Percentiles rank a stretch among this genome's conserved stretches.
These are phyloP conservation scores for Orbilia blumenaviensis DNA, from an alignment of 2,329 filamentous ascomycete species.

Conservation along the genomic window DNA sequence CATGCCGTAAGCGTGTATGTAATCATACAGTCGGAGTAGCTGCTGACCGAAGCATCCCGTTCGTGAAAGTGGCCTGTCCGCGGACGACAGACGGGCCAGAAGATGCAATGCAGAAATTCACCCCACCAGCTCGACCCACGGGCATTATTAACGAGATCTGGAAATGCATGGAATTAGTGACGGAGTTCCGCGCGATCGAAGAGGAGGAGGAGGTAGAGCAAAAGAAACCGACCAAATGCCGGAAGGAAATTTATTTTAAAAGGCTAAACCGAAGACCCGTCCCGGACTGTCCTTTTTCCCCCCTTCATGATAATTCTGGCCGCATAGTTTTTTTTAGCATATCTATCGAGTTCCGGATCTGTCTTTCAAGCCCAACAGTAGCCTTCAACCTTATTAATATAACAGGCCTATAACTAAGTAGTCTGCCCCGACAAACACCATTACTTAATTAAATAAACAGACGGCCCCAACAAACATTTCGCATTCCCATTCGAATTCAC, in stretches of 20 bases:
- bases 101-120: background rate
- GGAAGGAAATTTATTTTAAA: slow-evolving; percentile 15
- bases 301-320: background rate
- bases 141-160: slow-evolving; percentile 22
- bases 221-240: background rate
- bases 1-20: slow-evolving; percentile 53
- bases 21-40: slow-evolving; percentile 42
- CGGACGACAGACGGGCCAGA: background rate
- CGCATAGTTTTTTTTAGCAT: background rate
- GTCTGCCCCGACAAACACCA: slow-evolving; percentile 3
- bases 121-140: background rate
- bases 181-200: slow-evolving; percentile 41
- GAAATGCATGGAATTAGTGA: slow-evolving; percentile 44
- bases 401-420: background rate
- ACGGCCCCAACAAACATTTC: background rate
- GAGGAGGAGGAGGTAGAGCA: background rate
- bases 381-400: slow-evolving; percentile 30
- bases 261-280: slow-evolving; percentile 14
- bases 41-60: slow-evolving; percentile 40
- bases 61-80: slow-evolving; percentile 36
- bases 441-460: too few species aligned
- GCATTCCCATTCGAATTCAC: background rate
- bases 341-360: slow-evolving; percentile 47
- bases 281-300: background rate
- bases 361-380: slow-evolving; percentile 14